phyloP scores from a whole-genome alignment of 2,329 filamentous ascomycete genomes.

The Trichoderma atrobrunneum region DNA sequence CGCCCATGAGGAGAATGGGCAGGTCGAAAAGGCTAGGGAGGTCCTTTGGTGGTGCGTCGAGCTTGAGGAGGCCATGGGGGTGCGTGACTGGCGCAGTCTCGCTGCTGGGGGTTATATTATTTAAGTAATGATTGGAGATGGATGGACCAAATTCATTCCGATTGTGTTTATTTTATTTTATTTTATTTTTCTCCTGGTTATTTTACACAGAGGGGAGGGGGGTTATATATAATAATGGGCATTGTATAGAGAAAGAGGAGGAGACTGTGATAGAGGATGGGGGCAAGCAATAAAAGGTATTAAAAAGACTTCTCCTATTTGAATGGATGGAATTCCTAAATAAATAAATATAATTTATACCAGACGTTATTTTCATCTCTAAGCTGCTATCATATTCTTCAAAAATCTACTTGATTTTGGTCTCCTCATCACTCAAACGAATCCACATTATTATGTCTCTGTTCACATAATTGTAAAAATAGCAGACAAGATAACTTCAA shows the following conservation, averaged over 20 bases:
- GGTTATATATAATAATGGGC: not conserved
- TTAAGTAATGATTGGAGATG: slow-evolving; percentile 17
- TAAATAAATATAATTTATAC: not conserved
- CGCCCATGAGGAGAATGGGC: slow-evolving; percentile 82
- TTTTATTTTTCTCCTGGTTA: not conserved
- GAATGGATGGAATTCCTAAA: not conserved
- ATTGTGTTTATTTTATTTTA: not conserved
- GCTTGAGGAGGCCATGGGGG: slow-evolving; percentile 78
- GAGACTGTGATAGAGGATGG: not conserved
- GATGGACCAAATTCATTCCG: not conserved
- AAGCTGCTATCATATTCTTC: not conserved
- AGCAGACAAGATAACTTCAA: not conserved
- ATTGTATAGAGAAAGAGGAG: not conserved
- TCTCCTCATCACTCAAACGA: not conserved
- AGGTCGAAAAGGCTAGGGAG: slow-evolving; percentile 83
- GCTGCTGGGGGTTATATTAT: slow-evolving; percentile 64
- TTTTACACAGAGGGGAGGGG: not conserved
- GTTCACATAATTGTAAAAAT: not conserved
- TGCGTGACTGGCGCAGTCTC: slow-evolving; percentile 74
- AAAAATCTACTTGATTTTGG: too few relatives aligned
- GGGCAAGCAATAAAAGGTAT: not conserved
- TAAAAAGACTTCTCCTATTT: not conserved
- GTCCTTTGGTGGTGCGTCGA: slow-evolving; percentile 98
- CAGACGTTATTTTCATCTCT: not conserved
- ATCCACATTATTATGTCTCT: too few relatives aligned